A percentile compares a stretch with the other conserved stretches of the same genome.
Evolutionary conservation across 2,329 filamentous ascomycete species (phyloP).

Genomic region (Intubia oerlemansii): DNA sequence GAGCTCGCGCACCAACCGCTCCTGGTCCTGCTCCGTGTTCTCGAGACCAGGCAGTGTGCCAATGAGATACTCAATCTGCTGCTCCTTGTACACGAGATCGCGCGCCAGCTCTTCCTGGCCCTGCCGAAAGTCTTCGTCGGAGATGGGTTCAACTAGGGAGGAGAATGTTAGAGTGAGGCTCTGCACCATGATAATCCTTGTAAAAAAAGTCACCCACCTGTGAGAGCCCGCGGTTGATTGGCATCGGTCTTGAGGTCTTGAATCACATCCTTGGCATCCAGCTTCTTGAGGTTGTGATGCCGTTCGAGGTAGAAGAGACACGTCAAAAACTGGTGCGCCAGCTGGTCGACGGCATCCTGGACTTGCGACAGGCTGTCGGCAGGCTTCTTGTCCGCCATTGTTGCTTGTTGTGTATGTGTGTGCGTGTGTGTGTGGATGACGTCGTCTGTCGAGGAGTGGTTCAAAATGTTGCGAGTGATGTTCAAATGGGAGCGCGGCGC

Average conservation of each 20-base stretch:
- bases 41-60: constrained; percentile 56
- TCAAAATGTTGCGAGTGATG: no score
- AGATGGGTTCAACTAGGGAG: constrained; percentile 33
- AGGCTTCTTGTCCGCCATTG: constrained; percentile 23
- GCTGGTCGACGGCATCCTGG: constrained; percentile 67
- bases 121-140: constrained; percentile 40
- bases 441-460: not conserved
- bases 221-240: constrained; percentile 6
- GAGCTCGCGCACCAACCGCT: constrained; percentile 40
- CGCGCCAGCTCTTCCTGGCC: constrained; percentile 52
- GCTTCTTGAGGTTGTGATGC: constrained; percentile 43
- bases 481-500: no score
- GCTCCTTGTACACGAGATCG: constrained; percentile 59
- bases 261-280: constrained; percentile 35
- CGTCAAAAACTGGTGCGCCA: constrained; percentile 47
- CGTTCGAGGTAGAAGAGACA: constrained; percentile 43
- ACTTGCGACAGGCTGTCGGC: constrained; percentile 62
- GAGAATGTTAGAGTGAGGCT: constrained; percentile 1
- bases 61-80: constrained; percentile 64
- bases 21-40: constrained; percentile 58
- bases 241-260: constrained; percentile 26
- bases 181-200: no score
- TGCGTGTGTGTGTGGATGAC: not conserved
- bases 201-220: constrained; percentile 4
- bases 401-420: not conserved